Percentiles rank a stretch among this genome's conserved stretches.
phyloP scores from a whole-genome alignment of 768 basidiomycete genomes.

The Tylopilus sp. region DNA sequence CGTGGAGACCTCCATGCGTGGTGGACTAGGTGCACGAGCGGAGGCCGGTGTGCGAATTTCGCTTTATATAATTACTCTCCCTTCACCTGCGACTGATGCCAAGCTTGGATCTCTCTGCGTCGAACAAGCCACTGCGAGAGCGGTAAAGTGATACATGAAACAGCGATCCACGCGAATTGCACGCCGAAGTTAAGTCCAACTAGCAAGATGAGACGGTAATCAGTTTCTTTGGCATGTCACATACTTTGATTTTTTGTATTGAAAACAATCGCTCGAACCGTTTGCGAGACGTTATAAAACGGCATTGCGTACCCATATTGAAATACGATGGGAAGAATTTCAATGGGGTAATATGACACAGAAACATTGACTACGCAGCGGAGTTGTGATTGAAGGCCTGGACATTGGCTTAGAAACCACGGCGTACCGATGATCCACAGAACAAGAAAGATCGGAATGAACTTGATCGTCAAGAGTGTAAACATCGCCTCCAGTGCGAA shows the following conservation, averaged over 20 bases:
- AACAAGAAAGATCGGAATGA: slow-evolving; percentile 59
- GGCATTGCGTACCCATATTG: slow-evolving; percentile 68
- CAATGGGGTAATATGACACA: slow-evolving; percentile 54
- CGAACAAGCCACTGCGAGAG: slow-evolving; percentile 45
- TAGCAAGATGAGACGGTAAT: slow-evolving; percentile 20
- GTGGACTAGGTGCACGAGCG: no score
- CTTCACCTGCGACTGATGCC: slow-evolving; percentile 16
- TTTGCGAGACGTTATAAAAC: slow-evolving; percentile 66
- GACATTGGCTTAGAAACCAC: background rate
- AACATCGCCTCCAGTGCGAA: slow-evolving; percentile 59
- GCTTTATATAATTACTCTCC: background rate
- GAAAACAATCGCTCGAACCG: slow-evolving; percentile 62
- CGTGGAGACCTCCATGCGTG: no score
- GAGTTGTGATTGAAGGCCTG: background rate
- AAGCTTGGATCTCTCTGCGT: slow-evolving; percentile 22
- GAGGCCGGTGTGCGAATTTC: no score
- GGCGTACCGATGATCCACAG: slow-evolving; percentile 58
- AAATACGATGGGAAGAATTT: slow-evolving; percentile 53
- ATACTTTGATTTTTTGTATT: slow-evolving; percentile 56
- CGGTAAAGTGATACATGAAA: slow-evolving; percentile 53
- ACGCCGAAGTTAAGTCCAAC: slow-evolving; percentile 64
- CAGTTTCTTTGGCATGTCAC: slow-evolving; percentile 18
- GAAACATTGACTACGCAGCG: slow-evolving; percentile 49
- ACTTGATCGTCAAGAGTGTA: slow-evolving; percentile 49
- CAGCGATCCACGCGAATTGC: slow-evolving; percentile 49